Evolutionary conservation across 257 asterid genomes (phyloP).

Genomic region (Anisodus acutangulus): DNA sequence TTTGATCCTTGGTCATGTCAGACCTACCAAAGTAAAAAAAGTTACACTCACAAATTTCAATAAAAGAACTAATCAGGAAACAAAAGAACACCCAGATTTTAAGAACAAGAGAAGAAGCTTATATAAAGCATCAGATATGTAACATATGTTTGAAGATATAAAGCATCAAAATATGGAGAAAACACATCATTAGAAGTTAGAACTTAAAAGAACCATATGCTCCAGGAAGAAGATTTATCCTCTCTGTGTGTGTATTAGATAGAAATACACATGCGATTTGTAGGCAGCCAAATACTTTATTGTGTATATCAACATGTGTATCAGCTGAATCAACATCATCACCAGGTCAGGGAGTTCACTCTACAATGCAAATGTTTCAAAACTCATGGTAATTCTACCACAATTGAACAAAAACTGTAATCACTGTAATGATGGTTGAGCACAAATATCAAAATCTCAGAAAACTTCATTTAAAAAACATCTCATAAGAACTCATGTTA

Average conservation of each 20-base stretch:
- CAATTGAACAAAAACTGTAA: neutral
- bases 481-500: neutral
- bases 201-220: constrained; percentile 6
- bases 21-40: constrained; percentile 55
- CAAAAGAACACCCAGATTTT: constrained; percentile 2
- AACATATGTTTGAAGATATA: neutral
- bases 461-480: neutral
- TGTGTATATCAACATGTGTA: neutral
- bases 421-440: neutral
- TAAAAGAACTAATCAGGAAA: constrained; percentile 19
- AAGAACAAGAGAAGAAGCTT: constrained; percentile 16
- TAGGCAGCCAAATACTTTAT: neutral
- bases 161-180: constrained; percentile 25
- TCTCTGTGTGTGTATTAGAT: neutral
- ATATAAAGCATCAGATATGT: constrained; percentile 17
- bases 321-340: constrained; percentile 1
- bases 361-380: constrained; percentile 22
- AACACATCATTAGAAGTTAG: neutral
- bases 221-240: neutral
- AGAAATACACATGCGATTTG: neutral
- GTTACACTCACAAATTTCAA: constrained; percentile 34
- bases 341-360: neutral
- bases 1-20: constrained; percentile 72
- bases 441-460: neutral
- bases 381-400: constrained; percentile 7